A percentile compares a stretch with the other conserved stretches of the same genome.
These are phyloP conservation scores for Chrysanthemum seticuspe DNA, from an alignment of 129 eudicot genomes.

Conservation along the genomic window DNA sequence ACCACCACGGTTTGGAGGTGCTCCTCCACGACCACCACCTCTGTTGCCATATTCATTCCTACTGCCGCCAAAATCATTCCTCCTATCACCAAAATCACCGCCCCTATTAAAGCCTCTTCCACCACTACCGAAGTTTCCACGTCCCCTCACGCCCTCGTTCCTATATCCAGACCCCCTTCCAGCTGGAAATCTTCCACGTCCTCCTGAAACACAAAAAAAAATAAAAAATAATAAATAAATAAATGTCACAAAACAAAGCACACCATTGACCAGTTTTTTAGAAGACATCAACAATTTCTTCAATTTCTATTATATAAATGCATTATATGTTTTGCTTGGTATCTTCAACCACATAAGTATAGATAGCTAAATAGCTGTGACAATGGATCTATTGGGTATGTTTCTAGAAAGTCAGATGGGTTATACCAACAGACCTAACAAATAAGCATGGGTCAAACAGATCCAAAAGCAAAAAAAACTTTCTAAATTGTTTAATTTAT, in stretches of 20 bases:
- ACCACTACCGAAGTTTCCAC: constrained; percentile 53
- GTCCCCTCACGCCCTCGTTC: constrained; percentile 73
- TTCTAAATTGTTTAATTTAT: too few species aligned
- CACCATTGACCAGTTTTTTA: not conserved
- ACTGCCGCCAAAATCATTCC: constrained; percentile 43
- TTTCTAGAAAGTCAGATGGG: too few species aligned
- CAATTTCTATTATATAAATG: not conserved
- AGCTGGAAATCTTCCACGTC: constrained; percentile 59
- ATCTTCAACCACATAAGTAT: too few species aligned
- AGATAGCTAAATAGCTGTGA: too few species aligned
- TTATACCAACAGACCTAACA: too few species aligned
- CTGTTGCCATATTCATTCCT: constrained; percentile 37
- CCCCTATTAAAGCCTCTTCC: constrained; percentile 32
- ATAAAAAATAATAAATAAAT: not conserved
- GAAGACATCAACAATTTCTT: not conserved
- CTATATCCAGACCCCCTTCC: constrained; percentile 75
- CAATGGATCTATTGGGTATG: too few species aligned
- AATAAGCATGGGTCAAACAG: too few species aligned
- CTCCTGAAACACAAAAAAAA: constrained; percentile 31
- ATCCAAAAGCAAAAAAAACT: too few species aligned
- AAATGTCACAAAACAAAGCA: not conserved
- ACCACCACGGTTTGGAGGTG: constrained; percentile 51
- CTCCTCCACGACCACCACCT: constrained; percentile 63
- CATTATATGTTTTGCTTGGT: too few species aligned
- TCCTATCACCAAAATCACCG: constrained; percentile 37